Percentiles rank a stretch among this genome's conserved stretches.
Evolutionary conservation across 2,329 filamentous ascomycete genomes (phyloP).

Genomic region (Tolypocladium pustulatum): DNA sequence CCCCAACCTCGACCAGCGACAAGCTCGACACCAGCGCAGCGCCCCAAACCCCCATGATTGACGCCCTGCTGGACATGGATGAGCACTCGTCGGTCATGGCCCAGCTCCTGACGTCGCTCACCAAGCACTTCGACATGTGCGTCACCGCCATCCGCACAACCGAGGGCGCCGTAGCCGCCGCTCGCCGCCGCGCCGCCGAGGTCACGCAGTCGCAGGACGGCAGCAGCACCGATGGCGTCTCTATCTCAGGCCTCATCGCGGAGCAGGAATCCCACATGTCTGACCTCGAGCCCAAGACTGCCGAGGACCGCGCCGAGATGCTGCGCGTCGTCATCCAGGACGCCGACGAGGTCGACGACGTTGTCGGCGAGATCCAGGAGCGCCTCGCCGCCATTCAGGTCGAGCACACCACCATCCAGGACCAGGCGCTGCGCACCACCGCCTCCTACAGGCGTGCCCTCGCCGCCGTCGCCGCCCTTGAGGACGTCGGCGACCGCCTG

Average conservation of each 20-base stretch:
- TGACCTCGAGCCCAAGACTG: constrained; percentile 58
- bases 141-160: constrained; percentile 86
- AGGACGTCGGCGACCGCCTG: constrained; percentile 56
- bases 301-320: constrained; percentile 73
- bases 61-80: constrained; percentile 53
- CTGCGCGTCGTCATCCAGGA: constrained; percentile 69
- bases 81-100: constrained; percentile 75
- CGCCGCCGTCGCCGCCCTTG: constrained; percentile 54
- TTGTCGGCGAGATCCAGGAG: constrained; percentile 62
- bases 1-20: constrained; percentile 13
- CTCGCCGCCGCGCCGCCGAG: constrained; percentile 58
- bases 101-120: constrained; percentile 66
- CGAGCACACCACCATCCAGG: constrained; percentile 52
- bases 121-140: constrained; percentile 85
- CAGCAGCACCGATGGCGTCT: constrained; percentile 33
- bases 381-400: constrained; percentile 68
- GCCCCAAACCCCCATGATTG: constrained; percentile 29
- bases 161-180: constrained; percentile 64
- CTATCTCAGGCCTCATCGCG: constrained; percentile 57
- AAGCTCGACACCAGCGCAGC: constrained; percentile 17
- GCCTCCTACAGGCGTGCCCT: constrained; percentile 47
- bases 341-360: constrained; percentile 54
- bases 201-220: constrained; percentile 35
- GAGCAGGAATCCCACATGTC: constrained; percentile 40
- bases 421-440: constrained; percentile 43